Base-by-base conservation (phyloP, 306 rosid genomes). In the Prunus kanzakura region DNA sequence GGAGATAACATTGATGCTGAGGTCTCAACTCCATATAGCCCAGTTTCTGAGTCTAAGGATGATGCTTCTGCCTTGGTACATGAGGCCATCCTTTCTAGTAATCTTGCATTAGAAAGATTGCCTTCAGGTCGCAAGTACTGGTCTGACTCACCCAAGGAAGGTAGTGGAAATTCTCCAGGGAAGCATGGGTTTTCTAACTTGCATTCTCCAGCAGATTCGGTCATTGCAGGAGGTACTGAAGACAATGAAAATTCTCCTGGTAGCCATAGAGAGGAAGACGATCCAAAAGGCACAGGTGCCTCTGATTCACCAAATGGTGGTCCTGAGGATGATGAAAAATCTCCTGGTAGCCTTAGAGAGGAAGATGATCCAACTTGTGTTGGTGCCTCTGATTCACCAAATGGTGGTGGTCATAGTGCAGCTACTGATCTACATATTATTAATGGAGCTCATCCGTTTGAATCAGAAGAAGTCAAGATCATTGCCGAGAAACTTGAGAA, bases 41-140 rank as follows among this genome's bases (percentile, higher is more conserved):
- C 49, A 74, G 35, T 77, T 73, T 75, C 88, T 69, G 93, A 86
- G 74, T 75, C 41, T 27, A 87, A 72, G 80, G 79, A 27, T 22
- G 89, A 29, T 54, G 80, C 80, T 58, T 87, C 91, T 76, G 84
- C 89, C 11, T 2, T 50, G 60, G 56, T 69, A 64, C 69, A 45
- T 56, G 93, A 83, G 52, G 76, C 84, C 46, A 0, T 50, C 46
- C 62, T 65, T 71, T 76, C 77, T 16, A 65, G 78, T 63, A 84
- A 29, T 72, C 93, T 96, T 78, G 83, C 96, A 16, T 67, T 96
- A 64, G 99, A 96, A 76, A 79, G 81, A 77, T 82, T 91, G 80
- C 93, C 92, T 76, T 96, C 99, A 38, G 99, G 99, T 67, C 97
- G 98, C 49, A 92, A 81, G 84, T 96, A 88, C 70, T 96, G 99